Conservation (phyloP, 2,329 filamentous ascomycete genomes). For the Arthrobotrys sinensis region DNA sequence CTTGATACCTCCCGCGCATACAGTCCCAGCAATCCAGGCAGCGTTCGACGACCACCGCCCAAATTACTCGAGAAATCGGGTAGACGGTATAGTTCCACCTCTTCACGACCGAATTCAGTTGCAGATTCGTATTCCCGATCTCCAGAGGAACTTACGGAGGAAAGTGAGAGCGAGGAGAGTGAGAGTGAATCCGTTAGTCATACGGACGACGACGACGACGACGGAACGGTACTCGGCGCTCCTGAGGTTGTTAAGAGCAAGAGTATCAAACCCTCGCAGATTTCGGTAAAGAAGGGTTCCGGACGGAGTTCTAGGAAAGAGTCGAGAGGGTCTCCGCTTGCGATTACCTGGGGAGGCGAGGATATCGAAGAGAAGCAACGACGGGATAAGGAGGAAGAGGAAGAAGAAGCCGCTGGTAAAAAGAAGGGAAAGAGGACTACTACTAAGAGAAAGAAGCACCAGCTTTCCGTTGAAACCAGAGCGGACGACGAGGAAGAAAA, state of each 20-base stretch:
- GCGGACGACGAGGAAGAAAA: slow-evolving; percentile 57
- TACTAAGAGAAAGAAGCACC: slow-evolving; percentile 51
- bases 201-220: slow-evolving; percentile 54
- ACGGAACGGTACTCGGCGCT: slow-evolving; percentile 48
- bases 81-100: slow-evolving; percentile 53
- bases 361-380: slow-evolving; percentile 55
- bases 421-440: slow-evolving; percentile 36
- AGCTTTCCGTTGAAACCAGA: slow-evolving; percentile 55
- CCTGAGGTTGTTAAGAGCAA: slow-evolving; percentile 35
- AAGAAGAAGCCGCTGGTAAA: slow-evolving; percentile 31
- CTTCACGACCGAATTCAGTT: slow-evolving; percentile 52
- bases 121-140: slow-evolving; percentile 52
- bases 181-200: slow-evolving; percentile 54
- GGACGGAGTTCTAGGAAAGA: slow-evolving; percentile 53
- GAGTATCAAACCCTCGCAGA: slow-evolving; percentile 53
- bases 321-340: slow-evolving; percentile 56
- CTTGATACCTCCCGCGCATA: slow-evolving; percentile 48
- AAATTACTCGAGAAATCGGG: slow-evolving; percentile 49
- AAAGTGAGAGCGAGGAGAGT: slow-evolving; percentile 50
- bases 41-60: slow-evolving; percentile 29
- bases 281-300: slow-evolving; percentile 58
- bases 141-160: slow-evolving; percentile 52
- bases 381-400: slow-evolving; percentile 39
- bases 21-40: slow-evolving; percentile 35
- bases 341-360: slow-evolving; percentile 59